Evolutionary conservation across 2,329 filamentous ascomycete species (phyloP).

Genomic region (Davidsoniella virescens): DNA sequence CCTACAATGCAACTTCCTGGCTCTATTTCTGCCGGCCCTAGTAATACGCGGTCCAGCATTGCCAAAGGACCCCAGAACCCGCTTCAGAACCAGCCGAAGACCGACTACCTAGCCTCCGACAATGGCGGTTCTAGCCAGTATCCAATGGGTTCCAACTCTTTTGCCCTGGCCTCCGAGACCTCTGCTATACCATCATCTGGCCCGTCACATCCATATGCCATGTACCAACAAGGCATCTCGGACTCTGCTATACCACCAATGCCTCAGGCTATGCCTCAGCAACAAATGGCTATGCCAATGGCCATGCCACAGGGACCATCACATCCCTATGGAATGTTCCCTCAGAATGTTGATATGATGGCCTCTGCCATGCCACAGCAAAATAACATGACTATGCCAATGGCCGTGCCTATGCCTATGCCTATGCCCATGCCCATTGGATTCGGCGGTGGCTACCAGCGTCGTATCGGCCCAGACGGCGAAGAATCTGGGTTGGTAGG

Average conservation of each 20-base stretch:
- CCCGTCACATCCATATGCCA: slow-evolving; percentile 13
- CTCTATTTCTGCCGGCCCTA: neutral
- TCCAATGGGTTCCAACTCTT: slow-evolving; percentile 3
- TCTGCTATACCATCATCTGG: slow-evolving; percentile 4
- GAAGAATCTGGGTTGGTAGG: slow-evolving; percentile 87
- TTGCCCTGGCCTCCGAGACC: slow-evolving; percentile 9
- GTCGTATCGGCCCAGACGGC: slow-evolving; percentile 59
- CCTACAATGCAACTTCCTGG: neutral
- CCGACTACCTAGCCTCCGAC: slow-evolving; percentile 6
- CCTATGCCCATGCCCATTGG: slow-evolving; percentile 54
- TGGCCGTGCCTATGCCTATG: slow-evolving; percentile 31
- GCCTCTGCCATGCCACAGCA: slow-evolving; percentile 35
- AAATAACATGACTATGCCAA: slow-evolving; percentile 34
- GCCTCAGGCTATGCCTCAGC: neutral
- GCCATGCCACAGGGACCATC: slow-evolving; percentile 40
- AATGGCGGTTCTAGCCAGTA: neutral
- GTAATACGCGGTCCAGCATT: neutral
- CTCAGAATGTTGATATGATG: slow-evolving; percentile 60
- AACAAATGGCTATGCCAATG: too few relatives aligned
- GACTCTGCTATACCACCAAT: slow-evolving; percentile 1
- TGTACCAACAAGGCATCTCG: slow-evolving; percentile 12
- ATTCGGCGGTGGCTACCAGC: slow-evolving; percentile 52
- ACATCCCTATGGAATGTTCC: slow-evolving; percentile 73
- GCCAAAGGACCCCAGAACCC: neutral
- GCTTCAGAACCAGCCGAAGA: slow-evolving; percentile 3